Evolutionary conservation across 1,284 basidiomycete species (phyloP), one percentile per base, ranked within the genome.

Genomic region (Sporisorium graminicola): DNA sequence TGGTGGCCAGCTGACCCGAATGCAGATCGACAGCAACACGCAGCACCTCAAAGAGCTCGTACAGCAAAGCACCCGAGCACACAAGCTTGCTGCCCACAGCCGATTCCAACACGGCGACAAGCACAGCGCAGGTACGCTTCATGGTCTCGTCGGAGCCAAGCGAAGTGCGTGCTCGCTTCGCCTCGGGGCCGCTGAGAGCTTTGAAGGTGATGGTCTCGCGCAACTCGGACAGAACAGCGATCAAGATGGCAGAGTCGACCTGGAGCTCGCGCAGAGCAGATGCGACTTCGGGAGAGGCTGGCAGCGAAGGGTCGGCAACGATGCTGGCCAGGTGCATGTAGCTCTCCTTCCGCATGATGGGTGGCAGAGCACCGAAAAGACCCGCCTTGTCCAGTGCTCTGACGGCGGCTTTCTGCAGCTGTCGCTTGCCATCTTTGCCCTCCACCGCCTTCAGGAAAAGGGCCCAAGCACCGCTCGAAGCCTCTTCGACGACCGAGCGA

Each of bases 21-120:
- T 86, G 86, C 53, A 88, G 87, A 65, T 91, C 90, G 3, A 92
- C 87, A 7, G 94, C 88, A 52, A 89, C 89, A 66, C 89, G 91
- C 43, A 97, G 88, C 0, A 91, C 90, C 57, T 94, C 92, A 59
- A 97, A 88, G 8, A 96, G 88, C 56, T 88, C 88, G 0, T 91
- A 90, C 29, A 95, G 88, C 37, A 97, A 88, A 40, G 92, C 90
- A 33, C 91, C 87, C 13, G 92, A 91, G 22, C 90, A 91, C 0
- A 91, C 89, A 29, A 94, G 86, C 13, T 89, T 84, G 58, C 89
- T 88, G 29, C 91, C 89, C 44, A 89, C 89, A 10, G 94, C 86
- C 20, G 93, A 89, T 83, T 96, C 95, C 5, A 91, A 88, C 33
- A 96, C 87, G 52, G 90, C 73, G 22, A 75, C 70, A 2, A 85